Base-by-base conservation (phyloP, 1,284 basidiomycete genomes). In the Sanguinoderma infundibulare region DNA sequence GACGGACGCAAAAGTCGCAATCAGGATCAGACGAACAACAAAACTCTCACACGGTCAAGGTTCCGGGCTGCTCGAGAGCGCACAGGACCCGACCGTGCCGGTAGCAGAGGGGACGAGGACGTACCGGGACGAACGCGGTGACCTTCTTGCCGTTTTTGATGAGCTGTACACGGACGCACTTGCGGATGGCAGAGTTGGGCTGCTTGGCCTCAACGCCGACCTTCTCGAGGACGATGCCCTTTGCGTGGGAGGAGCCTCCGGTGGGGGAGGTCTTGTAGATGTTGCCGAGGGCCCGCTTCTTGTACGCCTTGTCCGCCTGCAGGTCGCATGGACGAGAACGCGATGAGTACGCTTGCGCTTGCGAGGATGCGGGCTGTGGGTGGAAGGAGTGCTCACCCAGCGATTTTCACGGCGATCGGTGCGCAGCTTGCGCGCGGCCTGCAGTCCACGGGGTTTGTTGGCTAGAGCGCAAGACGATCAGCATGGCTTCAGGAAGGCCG, bases 131-230 rank as follows among this genome's bases (percentile, higher is more conserved):
- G 85, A 89, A 97, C 73, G 95, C 95, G 65, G 95, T 96, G 76
- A 96, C 95, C 83, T 99, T 98, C 92, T 99, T 99, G 74, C 98
- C 98, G 86, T 99, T 99, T 90, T 99, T 99, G 83, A 99, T 99
- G 74, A 99, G 87, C 78, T 99, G 98, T 66, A 99, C 98, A 85
- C 98, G 95, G 71, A 99, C 98, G 86, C 98, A 99, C 83, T 99
- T 99, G 81, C 98, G 95, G 80, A 99, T 98, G 78, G 98, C 98
- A 77, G 98, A 99, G 89, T 99, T 99, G 82, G 98, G 98, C 79
- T 98, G 95, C 83, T 97, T 97, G 74, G 95, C 95, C 80, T 94
- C 92, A 67, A 94, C 91, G 70, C 91, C 90, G 69, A 96, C 92
- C 87, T 99, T 99, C 85, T 99, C 98, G 67, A 99, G 91, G 68